Conservation (phyloP, 2,329 filamentous ascomycete species). For the Fusarium sp. region DNA sequence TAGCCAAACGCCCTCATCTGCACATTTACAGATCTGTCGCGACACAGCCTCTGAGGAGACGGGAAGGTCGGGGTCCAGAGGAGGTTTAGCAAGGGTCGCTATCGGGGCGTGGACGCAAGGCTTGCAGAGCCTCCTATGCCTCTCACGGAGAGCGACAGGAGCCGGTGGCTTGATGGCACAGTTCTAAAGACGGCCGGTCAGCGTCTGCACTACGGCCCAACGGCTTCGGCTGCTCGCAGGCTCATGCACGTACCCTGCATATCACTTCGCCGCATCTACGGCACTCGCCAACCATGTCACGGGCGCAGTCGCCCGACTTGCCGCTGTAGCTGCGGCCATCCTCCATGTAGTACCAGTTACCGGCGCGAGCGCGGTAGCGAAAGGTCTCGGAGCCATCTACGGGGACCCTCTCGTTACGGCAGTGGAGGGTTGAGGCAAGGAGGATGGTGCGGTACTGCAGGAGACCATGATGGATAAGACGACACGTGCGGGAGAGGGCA, state of each 20-base stretch:
- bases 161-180: constrained; percentile 88
- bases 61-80: constrained; percentile 58
- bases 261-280: constrained; percentile 81
- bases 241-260: constrained; percentile 75
- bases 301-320: constrained; percentile 82
- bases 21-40: constrained; percentile 65
- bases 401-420: constrained; percentile 75
- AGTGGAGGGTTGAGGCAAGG: constrained; percentile 81
- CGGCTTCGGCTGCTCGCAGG: constrained; percentile 5
- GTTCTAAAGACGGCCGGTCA: constrained; percentile 70
- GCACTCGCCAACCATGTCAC: constrained; percentile 88
- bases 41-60: constrained; percentile 69
- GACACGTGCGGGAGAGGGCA: constrained; percentile 84
- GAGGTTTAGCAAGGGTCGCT: constrained; percentile 61
- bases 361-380: constrained; percentile 67
- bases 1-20: constrained; percentile 77
- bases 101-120: constrained; percentile 81
- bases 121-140: constrained; percentile 84
- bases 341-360: constrained; percentile 71
- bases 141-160: constrained; percentile 72
- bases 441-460: constrained; percentile 83
- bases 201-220: constrained; percentile 9
- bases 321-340: constrained; percentile 67
- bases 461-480: constrained; percentile 80
- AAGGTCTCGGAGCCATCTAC: constrained; percentile 68